These are phyloP conservation scores for Parietichytrium sp. DNA, from an alignment of 108 stramenopile species.

Conservation along the genomic window DNA sequence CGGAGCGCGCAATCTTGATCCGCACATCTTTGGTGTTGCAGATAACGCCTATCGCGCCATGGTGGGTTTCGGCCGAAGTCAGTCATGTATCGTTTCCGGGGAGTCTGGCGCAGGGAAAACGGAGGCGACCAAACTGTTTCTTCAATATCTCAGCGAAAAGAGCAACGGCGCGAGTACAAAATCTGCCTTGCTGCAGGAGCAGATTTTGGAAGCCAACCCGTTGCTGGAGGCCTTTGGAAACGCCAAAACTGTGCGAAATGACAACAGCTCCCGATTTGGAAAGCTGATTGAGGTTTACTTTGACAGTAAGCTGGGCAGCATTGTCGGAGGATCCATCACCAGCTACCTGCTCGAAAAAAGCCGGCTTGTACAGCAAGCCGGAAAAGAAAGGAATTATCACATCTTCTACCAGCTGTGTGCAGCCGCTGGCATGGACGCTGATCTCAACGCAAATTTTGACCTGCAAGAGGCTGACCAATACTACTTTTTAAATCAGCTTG, in stretches of 20 bases:
- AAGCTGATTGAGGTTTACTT: slow-evolving; percentile 46
- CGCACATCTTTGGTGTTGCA: slow-evolving; percentile 28
- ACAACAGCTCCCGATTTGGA: slow-evolving; percentile 52
- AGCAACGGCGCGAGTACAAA: neutral
- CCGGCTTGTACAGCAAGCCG: slow-evolving; percentile 82
- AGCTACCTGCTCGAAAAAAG: slow-evolving; percentile 94
- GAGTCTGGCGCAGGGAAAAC: slow-evolving; percentile 68
- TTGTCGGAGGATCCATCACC: slow-evolving; percentile 62
- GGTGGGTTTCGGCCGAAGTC: slow-evolving; percentile 21
- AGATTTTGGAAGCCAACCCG: slow-evolving; percentile 47
- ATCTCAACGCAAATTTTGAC: slow-evolving; percentile 42
- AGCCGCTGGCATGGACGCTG: slow-evolving; percentile 56
- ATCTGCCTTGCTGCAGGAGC: neutral
- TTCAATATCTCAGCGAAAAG: slow-evolving; percentile 57
- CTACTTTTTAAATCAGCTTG: slow-evolving; percentile 52
- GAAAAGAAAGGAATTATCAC: slow-evolving; percentile 95
- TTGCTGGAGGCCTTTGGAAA: slow-evolving; percentile 55
- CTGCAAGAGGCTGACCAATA: slow-evolving; percentile 57
- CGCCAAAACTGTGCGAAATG: slow-evolving; percentile 51
- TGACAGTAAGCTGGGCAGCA: slow-evolving; percentile 48
- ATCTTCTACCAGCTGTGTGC: slow-evolving; percentile 95
- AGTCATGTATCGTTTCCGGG: slow-evolving; percentile 32
- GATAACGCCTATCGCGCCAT: slow-evolving; percentile 8
- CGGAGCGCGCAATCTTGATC: neutral
- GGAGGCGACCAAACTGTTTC: slow-evolving; percentile 67